Evolutionary conservation across 352 stramenopile species (phyloP), one percentile per base, ranked within the genome.

Genomic region (Phytophthora kernoviae): DNA sequence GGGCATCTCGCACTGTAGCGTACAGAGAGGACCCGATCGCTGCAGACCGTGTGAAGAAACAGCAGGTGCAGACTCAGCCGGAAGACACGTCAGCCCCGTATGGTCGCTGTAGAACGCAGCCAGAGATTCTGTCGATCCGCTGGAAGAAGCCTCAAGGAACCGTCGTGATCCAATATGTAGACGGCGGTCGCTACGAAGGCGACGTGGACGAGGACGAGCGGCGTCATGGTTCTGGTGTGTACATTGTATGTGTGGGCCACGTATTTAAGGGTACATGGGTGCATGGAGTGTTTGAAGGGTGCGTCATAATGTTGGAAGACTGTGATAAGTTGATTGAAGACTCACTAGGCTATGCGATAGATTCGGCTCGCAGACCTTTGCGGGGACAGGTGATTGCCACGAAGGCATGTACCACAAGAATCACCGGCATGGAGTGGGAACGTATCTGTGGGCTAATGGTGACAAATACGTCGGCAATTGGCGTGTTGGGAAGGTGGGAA

Each of bases 401-500:
- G 88, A 96, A 79, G 87, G 87, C 8, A 87, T 94, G 62, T 96
- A 94, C 63, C 70, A 87, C 44, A 93, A 93, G 58, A 91, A 88
- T 58, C 79, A 91, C 48, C 83, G 88, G 22, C 83, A 96, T 55
- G 88, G 88, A 18, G 79, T 77, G 48, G 87, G 87, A 15, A 94
- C 86, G 40, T 96, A 94, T 46, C 67, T 95, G 39, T 96, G 88
- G 88, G 68, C 84, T 2, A 96, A 96, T 58, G 88, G 88, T 1
- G 88, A 96, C 71, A 95, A 93, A 60, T 96, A 94, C 62, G 76
- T 94, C 14, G 88, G 88, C 7, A 79, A 94, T 61, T 96, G 85
- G 72, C 79, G 82, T 37, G 72, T 87, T 15, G 85, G 85, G 43
- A 90, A 90, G 75, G 85, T 91, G 37, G 37, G 37, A 3, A 4